Base-by-base conservation (phyloP, 768 basidiomycete genomes). In the Piloderma croceum region DNA sequence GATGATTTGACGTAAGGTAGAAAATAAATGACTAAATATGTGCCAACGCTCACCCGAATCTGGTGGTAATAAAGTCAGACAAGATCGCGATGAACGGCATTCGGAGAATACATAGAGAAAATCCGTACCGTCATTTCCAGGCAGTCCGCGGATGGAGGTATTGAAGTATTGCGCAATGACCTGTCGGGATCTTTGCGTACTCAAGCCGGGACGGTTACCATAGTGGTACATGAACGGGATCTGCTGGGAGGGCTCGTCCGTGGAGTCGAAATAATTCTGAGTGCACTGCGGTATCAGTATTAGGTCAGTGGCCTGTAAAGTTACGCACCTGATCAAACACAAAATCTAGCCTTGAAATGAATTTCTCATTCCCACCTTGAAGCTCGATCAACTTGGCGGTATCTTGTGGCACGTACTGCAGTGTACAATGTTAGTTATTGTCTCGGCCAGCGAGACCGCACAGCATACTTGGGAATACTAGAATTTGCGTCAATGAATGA, bases 201-300 rank as follows among this genome's bases (percentile, higher is more conserved):
- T 81, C 15, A 73, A 53, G 2, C 77, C 77, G 0, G 80, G 79
- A 3, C 65, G 62, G 52, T 80, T 71, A 2, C 74, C 79, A 47
- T 82, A 82, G 58, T 82, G 79, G 49, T 80, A 81, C 79, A 81
- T 81, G 56, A 71, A 79, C 1, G 79, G 79, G 48, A 82, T 81
- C 47, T 80, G 77, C 47, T 79, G 77, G 3, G 78, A 79, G 1
- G 79, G 79, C 48, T 82, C 80, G 50, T 82, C 68, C 7, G 78
- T 79, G 0, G 68, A 63, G 42, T 81, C 79, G 45, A 81, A 81
- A 55, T 78, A 82, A 29, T 65, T 63, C 71, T 80, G 36, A 15
- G 18, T 38, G 31, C 5, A 34, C 25, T 17, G 19, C 13, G 20
- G 33, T 4, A 31, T 17, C 36, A 7, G 31, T 10, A 11, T n/a